phyloP scores from a whole-genome alignment of 257 asterid species.

The Solanum habrochaites region DNA sequence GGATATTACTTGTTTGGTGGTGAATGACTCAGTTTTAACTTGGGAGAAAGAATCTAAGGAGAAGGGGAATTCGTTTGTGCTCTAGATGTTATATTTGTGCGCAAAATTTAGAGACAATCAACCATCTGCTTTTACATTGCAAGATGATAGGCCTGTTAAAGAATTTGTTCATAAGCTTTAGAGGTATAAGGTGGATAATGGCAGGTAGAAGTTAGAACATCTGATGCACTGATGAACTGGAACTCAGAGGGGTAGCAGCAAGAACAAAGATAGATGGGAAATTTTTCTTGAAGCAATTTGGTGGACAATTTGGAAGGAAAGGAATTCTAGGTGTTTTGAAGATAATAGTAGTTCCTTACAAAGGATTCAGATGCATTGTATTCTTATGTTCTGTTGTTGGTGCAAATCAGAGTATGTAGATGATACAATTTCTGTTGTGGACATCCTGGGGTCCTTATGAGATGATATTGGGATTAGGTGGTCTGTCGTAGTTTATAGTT shows the following conservation, averaged over 20 bases:
- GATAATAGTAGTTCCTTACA: not conserved
- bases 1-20: not conserved
- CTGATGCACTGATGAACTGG: not conserved
- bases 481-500: not conserved
- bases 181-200: not conserved
- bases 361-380: not conserved
- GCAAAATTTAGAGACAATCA: not conserved
- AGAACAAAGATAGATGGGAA: not conserved
- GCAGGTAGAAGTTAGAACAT: not conserved
- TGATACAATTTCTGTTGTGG: not conserved
- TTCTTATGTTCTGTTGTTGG: not conserved
- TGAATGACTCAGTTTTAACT: not conserved
- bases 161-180: not conserved
- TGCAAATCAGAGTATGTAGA: not conserved
- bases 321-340: not conserved
- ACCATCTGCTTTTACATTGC: not conserved
- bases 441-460: not conserved
- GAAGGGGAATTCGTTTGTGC: not conserved
- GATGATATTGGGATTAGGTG: not conserved
- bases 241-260: not conserved
- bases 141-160: not conserved
- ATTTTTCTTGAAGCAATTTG: not conserved
- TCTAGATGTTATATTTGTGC: not conserved
- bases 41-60: not conserved
- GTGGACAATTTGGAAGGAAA: not conserved